Percentiles rank a stretch among this genome's conserved stretches.
phyloP scores from a whole-genome alignment of 768 basidiomycete genomes.

The Kwoniella bestiolae region DNA sequence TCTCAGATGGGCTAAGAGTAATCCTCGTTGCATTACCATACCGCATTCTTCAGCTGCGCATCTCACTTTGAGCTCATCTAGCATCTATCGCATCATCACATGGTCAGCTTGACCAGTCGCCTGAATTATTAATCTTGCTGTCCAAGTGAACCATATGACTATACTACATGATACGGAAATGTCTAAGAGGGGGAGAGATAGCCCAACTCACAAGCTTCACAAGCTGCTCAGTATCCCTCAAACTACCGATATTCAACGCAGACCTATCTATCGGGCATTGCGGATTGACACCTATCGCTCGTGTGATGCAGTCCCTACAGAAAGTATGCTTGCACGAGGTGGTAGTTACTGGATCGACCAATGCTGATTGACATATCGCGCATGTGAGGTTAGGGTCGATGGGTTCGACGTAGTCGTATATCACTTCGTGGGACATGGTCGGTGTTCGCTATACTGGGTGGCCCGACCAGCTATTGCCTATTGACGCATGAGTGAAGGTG shows the following conservation, averaged over 20 bases:
- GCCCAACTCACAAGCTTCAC: conserved; percentile 45
- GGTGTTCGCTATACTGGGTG: no score
- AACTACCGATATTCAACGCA: conserved; percentile 60
- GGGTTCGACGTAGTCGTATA: conserved; percentile 48
- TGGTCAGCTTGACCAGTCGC: not conserved
- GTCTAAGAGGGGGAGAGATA: no score
- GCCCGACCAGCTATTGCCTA: no score
- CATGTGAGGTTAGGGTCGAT: conserved; percentile 50
- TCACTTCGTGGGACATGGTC: conserved; percentile 27
- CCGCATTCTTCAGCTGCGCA: conserved; percentile 43
- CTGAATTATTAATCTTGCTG: no score
- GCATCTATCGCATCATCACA: conserved; percentile 20
- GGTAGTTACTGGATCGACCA: conserved; percentile 75
- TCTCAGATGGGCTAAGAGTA: conserved; percentile 34
- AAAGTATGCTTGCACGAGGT: conserved; percentile 82
- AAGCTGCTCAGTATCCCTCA: conserved; percentile 41
- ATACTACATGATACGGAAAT: no score
- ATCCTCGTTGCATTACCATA: conserved; percentile 38
- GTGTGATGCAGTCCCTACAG: conserved; percentile 77
- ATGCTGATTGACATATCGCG: conserved; percentile 48
- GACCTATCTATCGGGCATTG: conserved; percentile 86
- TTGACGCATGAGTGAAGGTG: no score
- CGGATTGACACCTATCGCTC: conserved; percentile 68
- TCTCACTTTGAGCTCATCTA: conserved; percentile 45
- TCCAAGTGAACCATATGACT: no score